These are phyloP conservation scores for Hypsizygus ulmarius DNA, from an alignment of 1,284 basidiomycete species.

Conservation along the genomic window DNA sequence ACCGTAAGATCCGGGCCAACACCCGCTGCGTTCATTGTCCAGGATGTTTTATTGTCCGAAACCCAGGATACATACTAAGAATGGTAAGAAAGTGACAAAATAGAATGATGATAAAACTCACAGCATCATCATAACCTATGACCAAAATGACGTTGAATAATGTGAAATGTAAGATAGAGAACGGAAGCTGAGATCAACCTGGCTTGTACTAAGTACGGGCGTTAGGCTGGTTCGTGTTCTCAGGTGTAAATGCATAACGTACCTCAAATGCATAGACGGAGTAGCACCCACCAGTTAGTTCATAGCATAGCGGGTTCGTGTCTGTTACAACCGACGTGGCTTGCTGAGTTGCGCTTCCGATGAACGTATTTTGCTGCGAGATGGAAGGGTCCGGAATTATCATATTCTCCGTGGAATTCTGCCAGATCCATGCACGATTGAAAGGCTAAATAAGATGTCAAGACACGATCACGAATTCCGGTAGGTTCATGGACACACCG, in stretches of 20 bases:
- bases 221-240: slow-evolving; percentile 1
- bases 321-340: slow-evolving; percentile 51
- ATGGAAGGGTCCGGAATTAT: slow-evolving; percentile 47
- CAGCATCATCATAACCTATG: slow-evolving; percentile 46
- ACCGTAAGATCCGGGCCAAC: slow-evolving; percentile 56
- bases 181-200: slow-evolving; percentile 29
- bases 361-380: slow-evolving; percentile 50
- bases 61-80: slow-evolving; percentile 70
- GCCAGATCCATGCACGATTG: slow-evolving; percentile 47
- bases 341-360: slow-evolving; percentile 59
- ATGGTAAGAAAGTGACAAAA: neutral
- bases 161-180: neutral
- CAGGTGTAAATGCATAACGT: slow-evolving; percentile 7
- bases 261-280: slow-evolving; percentile 52
- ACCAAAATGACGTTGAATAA: slow-evolving; percentile 32
- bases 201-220: slow-evolving; percentile 45
- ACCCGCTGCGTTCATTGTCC: slow-evolving; percentile 65
- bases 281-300: slow-evolving; percentile 40
- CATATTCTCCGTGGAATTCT: slow-evolving; percentile 43
- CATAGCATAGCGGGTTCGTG: slow-evolving; percentile 45
- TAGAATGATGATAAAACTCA: slow-evolving; percentile 24
- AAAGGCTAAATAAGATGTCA: slow-evolving; percentile 31
- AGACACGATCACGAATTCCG: neutral
- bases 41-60: slow-evolving; percentile 53
- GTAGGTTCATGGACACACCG: slow-evolving; percentile 40